phyloP scores from a whole-genome alignment of 2,329 filamentous ascomycete species.

The Colletotrichum destructivum region DNA sequence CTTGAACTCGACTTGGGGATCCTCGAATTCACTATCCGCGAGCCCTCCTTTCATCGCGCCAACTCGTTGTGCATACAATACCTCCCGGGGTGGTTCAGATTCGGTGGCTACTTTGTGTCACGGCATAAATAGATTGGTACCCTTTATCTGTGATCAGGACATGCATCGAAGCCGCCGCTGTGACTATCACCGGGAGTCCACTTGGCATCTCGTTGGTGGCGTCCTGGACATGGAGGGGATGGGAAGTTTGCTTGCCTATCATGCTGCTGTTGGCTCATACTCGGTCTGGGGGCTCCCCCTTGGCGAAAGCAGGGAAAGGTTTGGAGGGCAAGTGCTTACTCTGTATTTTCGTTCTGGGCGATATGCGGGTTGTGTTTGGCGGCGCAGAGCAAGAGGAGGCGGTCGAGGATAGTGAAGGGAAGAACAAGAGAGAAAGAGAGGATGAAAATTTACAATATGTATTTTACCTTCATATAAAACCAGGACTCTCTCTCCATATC shows the following conservation, averaged over 20 bases:
- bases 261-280: neutral
- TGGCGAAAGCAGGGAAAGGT: no score
- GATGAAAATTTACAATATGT: neutral
- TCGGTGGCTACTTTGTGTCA: constrained; percentile 3
- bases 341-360: neutral
- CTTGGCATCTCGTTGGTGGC: constrained; percentile 1
- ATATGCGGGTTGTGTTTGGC: neutral
- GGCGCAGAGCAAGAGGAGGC: neutral
- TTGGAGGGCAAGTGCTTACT: no score
- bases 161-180: neutral
- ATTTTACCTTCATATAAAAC: neutral
- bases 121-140: neutral
- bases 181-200: no score
- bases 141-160: neutral
- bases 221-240: neutral
- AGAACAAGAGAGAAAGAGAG: no score
- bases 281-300: neutral
- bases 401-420: neutral
- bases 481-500: neutral
- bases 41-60: no score
- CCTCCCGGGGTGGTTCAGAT: neutral
- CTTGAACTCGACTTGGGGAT: no score
- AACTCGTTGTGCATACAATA: neutral
- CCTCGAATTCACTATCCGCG: no score
- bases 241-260: neutral